A percentile compares a stretch with the other conserved stretches of the same genome.
Conservation (phyloP, 495 filamentous ascomycete species). For the Aspergillus incahuasiensis region DNA sequence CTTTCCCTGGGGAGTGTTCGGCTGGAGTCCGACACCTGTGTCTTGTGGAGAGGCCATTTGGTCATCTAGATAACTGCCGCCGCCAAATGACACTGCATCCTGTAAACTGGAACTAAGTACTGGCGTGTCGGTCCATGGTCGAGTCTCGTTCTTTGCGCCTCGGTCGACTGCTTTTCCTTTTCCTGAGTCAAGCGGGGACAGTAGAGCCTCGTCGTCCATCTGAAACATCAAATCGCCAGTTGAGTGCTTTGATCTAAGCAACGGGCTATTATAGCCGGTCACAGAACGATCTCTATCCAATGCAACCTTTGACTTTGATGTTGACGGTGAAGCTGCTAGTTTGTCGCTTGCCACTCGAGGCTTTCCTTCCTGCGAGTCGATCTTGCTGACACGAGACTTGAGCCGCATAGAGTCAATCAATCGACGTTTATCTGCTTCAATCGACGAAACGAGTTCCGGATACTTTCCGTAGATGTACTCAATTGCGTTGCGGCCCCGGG, state of each 20-base stretch:
- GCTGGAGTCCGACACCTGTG: slow-evolving; percentile 16
- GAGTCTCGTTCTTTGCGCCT: slow-evolving; percentile 16
- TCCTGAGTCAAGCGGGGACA: slow-evolving; percentile 21
- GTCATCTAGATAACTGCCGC: slow-evolving; percentile 30
- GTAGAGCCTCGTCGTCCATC: slow-evolving; percentile 75
- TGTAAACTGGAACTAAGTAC: slow-evolving; percentile 27
- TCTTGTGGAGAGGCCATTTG: slow-evolving; percentile 31
- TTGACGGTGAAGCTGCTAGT: slow-evolving; percentile 45
- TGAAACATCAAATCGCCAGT: slow-evolving; percentile 81
- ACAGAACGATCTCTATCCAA: slow-evolving; percentile 43
- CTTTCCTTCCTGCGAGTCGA: slow-evolving; percentile 49
- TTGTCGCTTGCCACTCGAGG: slow-evolving; percentile 49
- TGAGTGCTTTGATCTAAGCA: slow-evolving; percentile 61
- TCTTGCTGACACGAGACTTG: slow-evolving; percentile 53
- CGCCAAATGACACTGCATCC: slow-evolving; percentile 28
- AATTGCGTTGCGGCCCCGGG: slow-evolving; percentile 68
- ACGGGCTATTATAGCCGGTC: slow-evolving; percentile 43
- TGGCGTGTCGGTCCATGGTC: slow-evolving; percentile 27
- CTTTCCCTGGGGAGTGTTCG: slow-evolving; percentile 20
- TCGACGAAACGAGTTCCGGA: slow-evolving; percentile 53
- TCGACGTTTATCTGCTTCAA: slow-evolving; percentile 50
- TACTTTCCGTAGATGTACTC: slow-evolving; percentile 65
- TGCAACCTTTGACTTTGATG: slow-evolving; percentile 48
- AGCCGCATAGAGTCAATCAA: slow-evolving; percentile 58
- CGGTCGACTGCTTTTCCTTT: slow-evolving; percentile 34